Evolutionary conservation across 768 basidiomycete genomes (phyloP).

Genomic region (Pholiota conissans): DNA sequence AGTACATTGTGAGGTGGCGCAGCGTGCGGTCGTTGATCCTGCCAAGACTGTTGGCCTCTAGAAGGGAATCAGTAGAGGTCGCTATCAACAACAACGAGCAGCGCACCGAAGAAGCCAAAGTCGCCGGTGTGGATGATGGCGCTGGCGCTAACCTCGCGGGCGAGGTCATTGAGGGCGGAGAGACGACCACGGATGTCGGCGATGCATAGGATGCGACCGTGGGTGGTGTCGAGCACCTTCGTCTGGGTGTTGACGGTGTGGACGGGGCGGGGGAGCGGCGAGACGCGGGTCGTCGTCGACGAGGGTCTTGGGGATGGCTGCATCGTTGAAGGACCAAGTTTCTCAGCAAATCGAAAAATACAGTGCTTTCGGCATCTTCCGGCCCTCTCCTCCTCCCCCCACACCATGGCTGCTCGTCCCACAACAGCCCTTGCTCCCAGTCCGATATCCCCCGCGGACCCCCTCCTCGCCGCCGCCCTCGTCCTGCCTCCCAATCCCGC

Average conservation of each 20-base stretch:
- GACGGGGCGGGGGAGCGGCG: slow-evolving; percentile 50
- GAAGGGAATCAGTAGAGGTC: neutral
- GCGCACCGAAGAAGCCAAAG: slow-evolving; percentile 94
- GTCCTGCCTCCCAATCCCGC: slow-evolving; percentile 40
- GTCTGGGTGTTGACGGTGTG: slow-evolving; percentile 67
- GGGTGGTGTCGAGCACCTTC: slow-evolving; percentile 74
- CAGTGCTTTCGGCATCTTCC: slow-evolving; percentile 10
- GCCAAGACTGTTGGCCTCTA: slow-evolving; percentile 78
- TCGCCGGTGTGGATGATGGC: slow-evolving; percentile 98
- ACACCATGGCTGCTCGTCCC: slow-evolving; percentile 7
- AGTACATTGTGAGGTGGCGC: slow-evolving; percentile 95
- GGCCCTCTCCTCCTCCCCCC: slow-evolving; percentile 12
- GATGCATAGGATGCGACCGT: slow-evolving; percentile 89
- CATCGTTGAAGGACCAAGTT: neutral
- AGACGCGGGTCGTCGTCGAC: slow-evolving; percentile 54
- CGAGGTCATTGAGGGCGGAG: slow-evolving; percentile 87
- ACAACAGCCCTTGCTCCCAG: neutral
- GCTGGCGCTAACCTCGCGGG: slow-evolving; percentile 82
- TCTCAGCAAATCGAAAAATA: slow-evolving; percentile 5
- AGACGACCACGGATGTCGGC: slow-evolving; percentile 92
- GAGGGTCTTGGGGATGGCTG: slow-evolving; percentile 43
- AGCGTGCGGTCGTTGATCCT: slow-evolving; percentile 95
- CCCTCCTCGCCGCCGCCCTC: slow-evolving; percentile 47
- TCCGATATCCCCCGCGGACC: slow-evolving; percentile 31
- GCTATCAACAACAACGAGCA: slow-evolving; percentile 6